Base-by-base conservation (phyloP, 768 basidiomycete genomes). In the Hericium rajendrae region DNA sequence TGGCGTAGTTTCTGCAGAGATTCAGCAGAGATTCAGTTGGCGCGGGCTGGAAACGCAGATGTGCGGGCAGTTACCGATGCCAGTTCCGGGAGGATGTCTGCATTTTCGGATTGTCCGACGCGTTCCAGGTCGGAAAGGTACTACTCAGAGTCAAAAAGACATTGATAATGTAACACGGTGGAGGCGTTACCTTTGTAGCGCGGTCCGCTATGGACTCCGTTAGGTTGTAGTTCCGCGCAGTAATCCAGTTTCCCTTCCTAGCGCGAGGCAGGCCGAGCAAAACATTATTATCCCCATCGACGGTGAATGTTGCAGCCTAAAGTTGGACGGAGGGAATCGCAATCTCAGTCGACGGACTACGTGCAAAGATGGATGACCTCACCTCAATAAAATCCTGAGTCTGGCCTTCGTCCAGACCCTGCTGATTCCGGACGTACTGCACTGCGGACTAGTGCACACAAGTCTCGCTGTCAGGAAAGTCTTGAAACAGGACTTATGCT, bases 321-420 rank as follows among this genome's bases (percentile, higher is more conserved):
- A 6, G 20, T 16, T 26, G n/a, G 32, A 32, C 56, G 32, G 1
- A 32, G 24, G 54, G 49, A 26, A 26, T 22, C 11, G 46, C 12
- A 39, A 22, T 22, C 26, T 28, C 6, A 8, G 24, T 32, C 24
- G 43, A 20, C 43, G 13, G 8, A 46, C 5, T 8, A 10, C 32
- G 6, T 32, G 32, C 5, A 32, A 6, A 32, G 32, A 32, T n/a
- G 11, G 12, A 6, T 18, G 49, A 16, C 13, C 1, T 50, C 39
- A 61, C 62, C 20, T 63, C 62, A 20, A 63, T 52, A 18, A 61
- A 63, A n/a, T 63, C 60, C 43, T 63, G 62, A 5, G 57, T 60
- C 43, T 63, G 50, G 32, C 20, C 57, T 54, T 61, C 60, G 16
- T 49, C 53, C 26, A 61, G 53, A 32, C 52, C 54, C 20, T 61